Evolutionary conservation across 768 basidiomycete species (phyloP), one percentile per base, ranked within the genome.

Genomic region (Pholiota microspora): DNA sequence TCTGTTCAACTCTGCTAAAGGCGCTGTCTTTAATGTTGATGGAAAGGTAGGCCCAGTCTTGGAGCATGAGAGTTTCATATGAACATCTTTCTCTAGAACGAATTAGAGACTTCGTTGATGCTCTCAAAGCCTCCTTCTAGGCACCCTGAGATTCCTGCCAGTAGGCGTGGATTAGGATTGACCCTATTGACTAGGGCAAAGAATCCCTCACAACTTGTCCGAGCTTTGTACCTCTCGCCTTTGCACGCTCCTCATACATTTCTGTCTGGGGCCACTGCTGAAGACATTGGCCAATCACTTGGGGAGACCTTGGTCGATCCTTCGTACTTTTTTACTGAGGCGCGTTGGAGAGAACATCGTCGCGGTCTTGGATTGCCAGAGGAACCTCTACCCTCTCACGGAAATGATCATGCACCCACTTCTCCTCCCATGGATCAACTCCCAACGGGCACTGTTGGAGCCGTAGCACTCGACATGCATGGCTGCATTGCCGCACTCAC

Each of bases 391-490:
- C 80, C 84, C 7, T 64, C 66, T 13, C 62, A 58, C 2, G 60
- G 62, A 9, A 47, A 55, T 15, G 60, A 64, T 15, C 34, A 62
- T 16, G 60, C 69, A 25, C 15, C 48, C n/a, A 36, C 18, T 16
- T 13, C 18, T 28, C 25, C 48, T 45, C 52, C 60, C 72, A 12
- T 88, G 7, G 86, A 89, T 65, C 68, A 78, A 59, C 71, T 83
- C 57, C 88, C 92, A 3, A 86, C 71, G 13, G 92, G 91, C 9
- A 94, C 91, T 0, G 90, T 94, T 8, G 92, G 92, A 16, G 92
- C 92, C 0, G 89, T 94, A 7, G 90, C 88, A 4, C 72, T 93
- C 28, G 92, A 93, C 64, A 60, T 77, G 5, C 73, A 82, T 21
- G 91, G 91, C 0, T 91, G 89, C 62, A 84, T 93, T 54, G 81